A percentile compares a stretch with the other conserved stretches of the same genome.
These are phyloP conservation scores for Apodospora peruviana DNA, from an alignment of 495 filamentous ascomycete species.

Conservation along the genomic window DNA sequence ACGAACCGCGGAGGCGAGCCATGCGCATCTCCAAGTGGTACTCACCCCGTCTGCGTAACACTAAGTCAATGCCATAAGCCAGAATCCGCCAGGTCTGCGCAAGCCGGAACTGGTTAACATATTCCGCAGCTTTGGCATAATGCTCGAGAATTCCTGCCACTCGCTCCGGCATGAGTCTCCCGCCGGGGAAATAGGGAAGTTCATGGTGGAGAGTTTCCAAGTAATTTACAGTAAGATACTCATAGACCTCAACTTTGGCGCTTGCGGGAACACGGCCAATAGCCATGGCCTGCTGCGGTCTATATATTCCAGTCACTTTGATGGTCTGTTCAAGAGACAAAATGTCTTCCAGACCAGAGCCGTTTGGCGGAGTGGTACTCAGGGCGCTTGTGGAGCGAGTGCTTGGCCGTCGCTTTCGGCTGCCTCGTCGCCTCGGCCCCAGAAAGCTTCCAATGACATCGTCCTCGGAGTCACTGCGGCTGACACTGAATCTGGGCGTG, in stretches of 20 bases:
- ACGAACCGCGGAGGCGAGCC: slow-evolving; percentile 14
- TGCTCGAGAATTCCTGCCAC: slow-evolving; percentile 50
- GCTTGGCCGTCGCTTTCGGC: slow-evolving; percentile 33
- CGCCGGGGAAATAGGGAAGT: slow-evolving; percentile 27
- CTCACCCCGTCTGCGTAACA: slow-evolving; percentile 52
- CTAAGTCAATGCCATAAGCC: slow-evolving; percentile 54
- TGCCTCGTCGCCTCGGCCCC: slow-evolving; percentile 38
- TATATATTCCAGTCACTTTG: slow-evolving; percentile 47
- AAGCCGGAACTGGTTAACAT: slow-evolving; percentile 53
- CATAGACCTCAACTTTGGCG: slow-evolving; percentile 47
- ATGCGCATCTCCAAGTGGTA: slow-evolving; percentile 47
- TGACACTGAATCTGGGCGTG: slow-evolving; percentile 45
- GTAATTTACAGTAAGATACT: slow-evolving; percentile 58
- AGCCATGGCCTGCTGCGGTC: slow-evolving; percentile 55
- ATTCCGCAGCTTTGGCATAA: slow-evolving; percentile 59
- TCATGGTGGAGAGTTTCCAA: slow-evolving; percentile 37
- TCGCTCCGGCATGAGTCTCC: slow-evolving; percentile 29
- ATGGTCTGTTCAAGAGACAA: slow-evolving; percentile 59
- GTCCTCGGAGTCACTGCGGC: slow-evolving; percentile 63
- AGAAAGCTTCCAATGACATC: slow-evolving; percentile 57
- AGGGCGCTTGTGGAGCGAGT: slow-evolving; percentile 30
- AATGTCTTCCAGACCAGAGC: slow-evolving; percentile 42
- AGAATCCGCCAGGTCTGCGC: slow-evolving; percentile 74
- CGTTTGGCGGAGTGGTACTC: slow-evolving; percentile 57
- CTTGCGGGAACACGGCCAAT: slow-evolving; percentile 56